Percentiles rank a stretch among this genome's conserved stretches.
Evolutionary conservation across 805 yeast genomes (phyloP).

Genomic region (Wickerhamiella lipophila): DNA sequence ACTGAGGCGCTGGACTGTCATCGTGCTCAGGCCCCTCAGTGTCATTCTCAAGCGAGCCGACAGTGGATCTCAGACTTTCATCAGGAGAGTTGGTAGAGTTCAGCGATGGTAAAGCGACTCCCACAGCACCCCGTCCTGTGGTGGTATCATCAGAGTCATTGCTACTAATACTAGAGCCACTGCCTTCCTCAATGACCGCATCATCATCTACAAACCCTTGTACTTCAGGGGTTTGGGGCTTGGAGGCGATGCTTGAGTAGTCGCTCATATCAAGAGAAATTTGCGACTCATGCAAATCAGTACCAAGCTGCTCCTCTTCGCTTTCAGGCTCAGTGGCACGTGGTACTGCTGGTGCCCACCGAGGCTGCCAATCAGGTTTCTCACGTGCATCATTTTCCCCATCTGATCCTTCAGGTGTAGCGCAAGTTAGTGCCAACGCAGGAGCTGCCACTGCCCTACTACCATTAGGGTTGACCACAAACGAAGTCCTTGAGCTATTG

Average conservation of each 20-base stretch:
- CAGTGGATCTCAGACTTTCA: not conserved
- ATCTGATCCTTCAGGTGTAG: constrained; percentile 9
- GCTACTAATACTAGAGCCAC: not conserved
- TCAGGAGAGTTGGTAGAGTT: not conserved
- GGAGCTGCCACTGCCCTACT: not conserved
- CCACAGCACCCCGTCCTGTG: not conserved
- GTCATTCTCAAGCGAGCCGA: constrained; percentile 3
- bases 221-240: not conserved
- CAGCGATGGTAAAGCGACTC: not conserved
- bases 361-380: constrained; percentile 11
- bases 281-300: constrained; percentile 9
- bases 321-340: not conserved
- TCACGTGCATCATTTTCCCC: constrained; percentile 8
- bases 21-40: not conserved
- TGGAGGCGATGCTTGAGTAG: not conserved
- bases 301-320: not conserved
- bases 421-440: constrained; percentile 3
- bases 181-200: not conserved
- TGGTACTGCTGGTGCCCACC: constrained; percentile 6
- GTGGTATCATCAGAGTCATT: not conserved
- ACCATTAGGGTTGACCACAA: not conserved
- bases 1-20: not conserved
- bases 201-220: constrained; percentile 6
- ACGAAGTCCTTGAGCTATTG: not conserved
- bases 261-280: constrained; percentile 10